Evolutionary conservation across 1,284 basidiomycete species (phyloP), one percentile per base, ranked within the genome.

Genomic region (Leccinum angustisporum): DNA sequence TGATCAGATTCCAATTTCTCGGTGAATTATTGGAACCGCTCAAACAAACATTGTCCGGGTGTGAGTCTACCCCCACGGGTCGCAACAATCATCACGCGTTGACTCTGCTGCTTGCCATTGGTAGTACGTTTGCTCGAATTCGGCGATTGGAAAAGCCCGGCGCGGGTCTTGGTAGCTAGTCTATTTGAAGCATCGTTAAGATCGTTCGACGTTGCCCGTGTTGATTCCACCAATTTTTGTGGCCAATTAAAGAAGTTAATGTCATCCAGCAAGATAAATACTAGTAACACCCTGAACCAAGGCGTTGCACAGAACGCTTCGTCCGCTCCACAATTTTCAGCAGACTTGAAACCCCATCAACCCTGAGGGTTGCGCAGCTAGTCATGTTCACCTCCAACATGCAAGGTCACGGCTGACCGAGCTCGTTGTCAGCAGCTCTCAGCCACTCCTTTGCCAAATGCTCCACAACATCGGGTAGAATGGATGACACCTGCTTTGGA

Each of bases 371-470:
- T 46, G 43, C n/a, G 8, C 43, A 46, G 18, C 18, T 21, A 43
- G 40, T n/a, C 40, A n/a, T 43, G 10, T 18, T 18, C n/a, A 43
- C 48, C 48, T 25, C 18, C 8, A 14, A 33, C 9, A 51, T 57
- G 27, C n/a, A 13, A 13, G 5, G 10, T 72, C 57, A 85, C 34
- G 85, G 79, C 46, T 69, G 72, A 48, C 75, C 78, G 2, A 93
- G 79, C 9, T 75, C 75, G 68, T 91, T 79, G 72, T 84, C 81
- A 36, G 78, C 71, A 9, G 83, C 84, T 71, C 88, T 80, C 75
- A 94, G 80, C 91, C 91, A 94, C 9, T 80, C 77, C n/a, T 80
- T 75, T 11, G 82, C 80, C 25, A 94, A 72, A 63, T 89, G 87
- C 31, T 76, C 69, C 1, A 89, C 80, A 0, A 90, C 85, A 54